Base-by-base conservation (phyloP, 1,284 basidiomycete genomes). In the Heterobasidion parviporum region DNA sequence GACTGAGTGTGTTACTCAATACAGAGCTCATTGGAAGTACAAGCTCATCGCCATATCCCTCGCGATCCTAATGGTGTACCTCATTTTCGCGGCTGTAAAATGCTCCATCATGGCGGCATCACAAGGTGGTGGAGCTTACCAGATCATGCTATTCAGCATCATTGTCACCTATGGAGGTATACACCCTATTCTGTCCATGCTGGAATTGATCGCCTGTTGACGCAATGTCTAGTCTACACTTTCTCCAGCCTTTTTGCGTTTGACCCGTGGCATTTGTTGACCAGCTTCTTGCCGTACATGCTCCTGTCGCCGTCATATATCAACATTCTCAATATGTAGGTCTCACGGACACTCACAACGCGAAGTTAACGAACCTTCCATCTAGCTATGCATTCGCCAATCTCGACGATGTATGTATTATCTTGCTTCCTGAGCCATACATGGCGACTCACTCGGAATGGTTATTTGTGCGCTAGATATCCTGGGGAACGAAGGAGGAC, bases 221-320 rank as follows among this genome's bases (percentile, higher is more conserved):
- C 15, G 2, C 10, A 47, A 26, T 58, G 57, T 56, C 47, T 61
- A 81, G 84, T 89, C 35, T 95, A 90, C 67, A 74, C 85, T 7
- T 69, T 85, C 43, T 83, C 87, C 46, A 92, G 90, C 58, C 59
- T 20, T 15, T 32, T 60, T 47, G 61, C 89, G 87, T 85, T 92
- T 63, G 89, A 95, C 65, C 93, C 92, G 3, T 90, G 91, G 85
- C 94, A 96, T 65, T 87, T 91, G 87, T 79, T 97, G 66, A 97
- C 95, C 0, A 92, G 88, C n/a, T 96, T 97, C 72, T 46, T 94
- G 14, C 95, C 98, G 69, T 98, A 98, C 67, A 73, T 95, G 20
- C 77, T 98, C 54, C 83, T 96, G 75, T 89, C 92, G 0, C 95
- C 96, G 4, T 93, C 92, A 0, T 98, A 95, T 65, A 94, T 95